Percentiles rank a stretch among this genome's conserved stretches.
Conservation (phyloP, 768 basidiomycete genomes). For the Collybia mongolica region DNA sequence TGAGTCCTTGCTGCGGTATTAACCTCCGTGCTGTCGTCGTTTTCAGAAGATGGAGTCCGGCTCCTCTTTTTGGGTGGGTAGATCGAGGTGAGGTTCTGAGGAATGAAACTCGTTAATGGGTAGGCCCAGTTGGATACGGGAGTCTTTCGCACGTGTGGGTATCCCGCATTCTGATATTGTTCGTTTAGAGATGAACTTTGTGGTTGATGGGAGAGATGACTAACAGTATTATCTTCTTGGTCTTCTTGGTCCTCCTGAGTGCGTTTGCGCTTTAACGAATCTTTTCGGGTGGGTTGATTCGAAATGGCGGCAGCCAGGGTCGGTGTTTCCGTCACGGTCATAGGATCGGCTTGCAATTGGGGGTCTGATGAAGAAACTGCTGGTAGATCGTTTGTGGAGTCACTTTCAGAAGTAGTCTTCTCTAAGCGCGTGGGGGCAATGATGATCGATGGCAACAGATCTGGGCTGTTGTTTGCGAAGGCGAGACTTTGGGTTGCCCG, state of each 20-base stretch:
- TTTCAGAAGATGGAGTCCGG: constrained; percentile 39
- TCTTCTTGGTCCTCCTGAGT: constrained; percentile 21
- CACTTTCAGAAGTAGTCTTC: neutral
- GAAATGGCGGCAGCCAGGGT: neutral
- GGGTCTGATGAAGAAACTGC: neutral
- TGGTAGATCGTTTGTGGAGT: neutral
- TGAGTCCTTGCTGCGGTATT: neutral
- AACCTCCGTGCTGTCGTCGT: constrained; percentile 22
- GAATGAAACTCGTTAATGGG: constrained; percentile 1
- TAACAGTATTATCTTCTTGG: constrained; percentile 11
- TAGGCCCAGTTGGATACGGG: neutral
- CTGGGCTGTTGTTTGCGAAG: constrained; percentile 2
- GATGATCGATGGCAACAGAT: constrained; percentile 3
- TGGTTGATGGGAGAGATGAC: constrained; percentile 1
- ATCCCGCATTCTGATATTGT: constrained; percentile 32
- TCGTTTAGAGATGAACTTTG: constrained; percentile 4
- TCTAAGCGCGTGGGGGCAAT: neutral
- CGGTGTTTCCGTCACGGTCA: neutral
- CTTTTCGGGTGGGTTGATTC: constrained; percentile 1
- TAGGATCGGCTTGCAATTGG: neutral
- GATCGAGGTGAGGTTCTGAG: constrained; percentile 45
- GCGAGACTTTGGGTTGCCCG: constrained; percentile 7
- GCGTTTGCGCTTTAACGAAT: constrained; percentile 29
- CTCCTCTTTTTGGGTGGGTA: constrained; percentile 41
- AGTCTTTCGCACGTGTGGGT: constrained; percentile 38